These are phyloP conservation scores for Lentinula sp. DNA, from an alignment of 768 basidiomycete genomes.

Conservation along the genomic window DNA sequence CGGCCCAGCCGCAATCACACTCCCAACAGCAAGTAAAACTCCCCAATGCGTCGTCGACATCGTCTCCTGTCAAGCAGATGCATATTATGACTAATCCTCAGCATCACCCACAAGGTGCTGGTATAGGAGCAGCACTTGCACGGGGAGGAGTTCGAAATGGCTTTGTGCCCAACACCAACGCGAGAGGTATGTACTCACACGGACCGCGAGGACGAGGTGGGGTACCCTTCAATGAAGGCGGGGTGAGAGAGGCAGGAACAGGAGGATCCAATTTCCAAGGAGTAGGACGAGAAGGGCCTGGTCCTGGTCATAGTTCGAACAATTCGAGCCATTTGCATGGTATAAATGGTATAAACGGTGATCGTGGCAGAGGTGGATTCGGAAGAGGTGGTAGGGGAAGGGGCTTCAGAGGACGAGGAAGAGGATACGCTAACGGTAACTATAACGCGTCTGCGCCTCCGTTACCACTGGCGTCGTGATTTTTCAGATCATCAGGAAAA, in stretches of 20 bases:
- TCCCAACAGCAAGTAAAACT: background rate
- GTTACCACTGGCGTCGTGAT: background rate
- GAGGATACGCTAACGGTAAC: background rate
- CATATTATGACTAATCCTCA: background rate
- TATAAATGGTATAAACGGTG: conserved; percentile 30
- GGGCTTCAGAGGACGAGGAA: background rate
- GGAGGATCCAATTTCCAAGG: too few relatives aligned
- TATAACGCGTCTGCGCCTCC: background rate
- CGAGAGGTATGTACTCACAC: background rate
- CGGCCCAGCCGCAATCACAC: background rate
- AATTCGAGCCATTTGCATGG: background rate
- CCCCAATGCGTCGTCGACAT: background rate
- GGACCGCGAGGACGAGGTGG: background rate
- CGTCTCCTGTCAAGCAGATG: background rate
- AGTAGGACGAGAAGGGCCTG: background rate
- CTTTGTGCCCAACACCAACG: background rate
- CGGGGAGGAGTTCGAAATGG: conserved; percentile 16
- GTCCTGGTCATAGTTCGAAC: background rate
- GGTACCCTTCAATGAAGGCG: background rate
- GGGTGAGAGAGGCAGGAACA: too few relatives aligned
- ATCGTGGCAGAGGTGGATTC: conserved; percentile 15
- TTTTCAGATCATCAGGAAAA: too few relatives aligned
- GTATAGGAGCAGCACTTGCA: conserved; percentile 14
- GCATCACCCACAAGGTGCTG: background rate
- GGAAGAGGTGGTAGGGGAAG: background rate